Conservation (phyloP, 1,139 yeast species). For the Protomyces macrosporus region DNA sequence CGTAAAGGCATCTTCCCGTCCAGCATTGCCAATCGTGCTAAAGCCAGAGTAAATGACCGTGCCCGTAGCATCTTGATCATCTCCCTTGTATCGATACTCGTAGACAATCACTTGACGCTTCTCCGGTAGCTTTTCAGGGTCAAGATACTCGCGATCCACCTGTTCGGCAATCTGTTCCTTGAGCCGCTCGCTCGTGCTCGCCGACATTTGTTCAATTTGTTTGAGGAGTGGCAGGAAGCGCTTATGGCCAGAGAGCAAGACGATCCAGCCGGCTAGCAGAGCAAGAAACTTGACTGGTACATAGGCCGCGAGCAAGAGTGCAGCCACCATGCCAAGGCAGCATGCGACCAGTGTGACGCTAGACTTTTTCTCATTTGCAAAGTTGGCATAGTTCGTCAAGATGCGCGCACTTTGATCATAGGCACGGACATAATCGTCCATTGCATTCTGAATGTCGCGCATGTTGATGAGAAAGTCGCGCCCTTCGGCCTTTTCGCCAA, state of each 20-base stretch:
- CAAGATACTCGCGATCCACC: slow-evolving; percentile 14
- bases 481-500: slow-evolving; percentile 23
- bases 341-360: slow-evolving; percentile 12
- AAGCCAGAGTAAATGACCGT: slow-evolving; percentile 19
- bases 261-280: slow-evolving; percentile 13
- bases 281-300: slow-evolving; percentile 15
- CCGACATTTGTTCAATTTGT: background rate
- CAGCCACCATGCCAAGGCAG: background rate
- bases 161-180: background rate
- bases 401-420: slow-evolving; percentile 30
- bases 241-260: slow-evolving; percentile 15
- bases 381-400: slow-evolving; percentile 29
- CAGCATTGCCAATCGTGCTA: slow-evolving; percentile 23
- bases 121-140: slow-evolving; percentile 9
- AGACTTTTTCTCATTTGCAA: slow-evolving; percentile 18
- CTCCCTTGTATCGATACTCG: slow-evolving; percentile 6
- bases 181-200: background rate
- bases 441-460: slow-evolving; percentile 42
- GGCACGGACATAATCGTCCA: slow-evolving; percentile 32
- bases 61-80: background rate
- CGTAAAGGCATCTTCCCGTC: slow-evolving; percentile 15
- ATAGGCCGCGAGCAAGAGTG: slow-evolving; percentile 8
- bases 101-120: slow-evolving; percentile 9
- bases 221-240: slow-evolving; percentile 9
- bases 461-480: slow-evolving; percentile 39